These are phyloP conservation scores for Aspergillus piperis DNA, from an alignment of 2,329 filamentous ascomycete genomes.

Conservation along the genomic window DNA sequence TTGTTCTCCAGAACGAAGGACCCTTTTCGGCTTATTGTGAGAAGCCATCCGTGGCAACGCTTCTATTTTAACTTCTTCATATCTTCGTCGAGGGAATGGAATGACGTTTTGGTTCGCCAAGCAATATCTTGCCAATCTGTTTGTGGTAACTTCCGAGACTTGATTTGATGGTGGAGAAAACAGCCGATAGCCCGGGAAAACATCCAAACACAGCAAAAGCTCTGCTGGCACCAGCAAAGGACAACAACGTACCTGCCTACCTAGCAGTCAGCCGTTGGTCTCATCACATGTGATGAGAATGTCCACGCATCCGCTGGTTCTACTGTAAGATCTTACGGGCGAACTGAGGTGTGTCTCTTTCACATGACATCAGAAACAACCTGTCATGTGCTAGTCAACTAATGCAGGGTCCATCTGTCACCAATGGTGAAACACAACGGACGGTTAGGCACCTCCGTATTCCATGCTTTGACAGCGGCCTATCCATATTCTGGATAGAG, in stretches of 20 bases:
- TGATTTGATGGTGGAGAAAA: background rate
- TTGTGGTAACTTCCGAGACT: background rate
- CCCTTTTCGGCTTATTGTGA: background rate
- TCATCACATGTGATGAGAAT: background rate
- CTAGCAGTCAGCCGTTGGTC: background rate
- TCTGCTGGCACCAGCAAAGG: background rate
- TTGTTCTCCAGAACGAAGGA: too few species aligned
- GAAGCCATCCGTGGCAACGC: background rate
- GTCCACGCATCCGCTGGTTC: background rate
- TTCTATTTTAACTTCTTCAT: background rate
- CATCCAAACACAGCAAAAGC: background rate
- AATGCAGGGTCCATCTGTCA: constrained; percentile 7
- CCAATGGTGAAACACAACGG: constrained; percentile 6
- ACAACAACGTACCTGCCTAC: background rate
- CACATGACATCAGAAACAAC: constrained; percentile 8
- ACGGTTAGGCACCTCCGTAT: constrained; percentile 2
- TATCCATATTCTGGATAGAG: background rate
- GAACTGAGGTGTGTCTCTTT: background rate
- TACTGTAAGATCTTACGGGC: background rate
- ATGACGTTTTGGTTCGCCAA: constrained; percentile 1
- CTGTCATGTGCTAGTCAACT: constrained; percentile 1
- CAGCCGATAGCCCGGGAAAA: background rate
- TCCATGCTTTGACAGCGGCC: constrained; percentile 2
- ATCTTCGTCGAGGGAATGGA: background rate
- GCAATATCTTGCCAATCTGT: background rate